Percentiles rank a stretch among this genome's conserved stretches.
Conservation (phyloP, 2,329 filamentous ascomycete genomes). For the Nectriaceae sp. region DNA sequence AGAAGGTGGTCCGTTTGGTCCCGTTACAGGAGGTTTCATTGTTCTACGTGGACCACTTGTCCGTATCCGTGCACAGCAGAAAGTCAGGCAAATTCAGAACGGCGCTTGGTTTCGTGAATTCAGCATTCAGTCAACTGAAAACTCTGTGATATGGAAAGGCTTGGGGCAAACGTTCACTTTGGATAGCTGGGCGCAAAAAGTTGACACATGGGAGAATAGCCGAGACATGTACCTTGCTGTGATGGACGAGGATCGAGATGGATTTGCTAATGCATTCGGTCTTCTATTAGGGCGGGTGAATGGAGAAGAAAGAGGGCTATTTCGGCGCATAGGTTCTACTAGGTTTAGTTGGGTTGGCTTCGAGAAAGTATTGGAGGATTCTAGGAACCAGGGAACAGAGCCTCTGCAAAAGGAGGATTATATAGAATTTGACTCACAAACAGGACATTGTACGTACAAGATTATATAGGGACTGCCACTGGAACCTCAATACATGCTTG, state of each 20-base stretch:
- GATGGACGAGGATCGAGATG: background rate
- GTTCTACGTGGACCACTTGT: background rate
- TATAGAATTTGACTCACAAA: too few species aligned
- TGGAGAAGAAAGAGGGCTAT: background rate
- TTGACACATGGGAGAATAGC: background rate
- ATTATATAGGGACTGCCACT: too few species aligned
- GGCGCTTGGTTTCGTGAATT: constrained; percentile 1
- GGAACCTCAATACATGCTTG: too few species aligned
- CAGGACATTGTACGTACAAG: too few species aligned
- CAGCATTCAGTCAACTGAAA: background rate
- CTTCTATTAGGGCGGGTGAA: background rate
- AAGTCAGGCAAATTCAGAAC: background rate
- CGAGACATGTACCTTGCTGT: constrained; percentile 1
- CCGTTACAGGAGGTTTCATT: constrained; percentile 1
- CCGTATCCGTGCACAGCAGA: background rate
- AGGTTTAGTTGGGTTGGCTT: too few species aligned
- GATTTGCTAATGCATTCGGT: background rate
- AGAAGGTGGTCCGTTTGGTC: constrained; percentile 4
- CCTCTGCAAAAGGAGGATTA: too few species aligned
- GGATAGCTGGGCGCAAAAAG: background rate
- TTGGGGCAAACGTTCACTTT: background rate
- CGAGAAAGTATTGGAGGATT: too few species aligned
- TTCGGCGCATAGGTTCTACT: too few species aligned
- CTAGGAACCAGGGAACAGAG: too few species aligned
- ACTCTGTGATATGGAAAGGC: background rate